phyloP scores from a whole-genome alignment of 75 land plant genomes.

The Isoetes taiwanensis region DNA sequence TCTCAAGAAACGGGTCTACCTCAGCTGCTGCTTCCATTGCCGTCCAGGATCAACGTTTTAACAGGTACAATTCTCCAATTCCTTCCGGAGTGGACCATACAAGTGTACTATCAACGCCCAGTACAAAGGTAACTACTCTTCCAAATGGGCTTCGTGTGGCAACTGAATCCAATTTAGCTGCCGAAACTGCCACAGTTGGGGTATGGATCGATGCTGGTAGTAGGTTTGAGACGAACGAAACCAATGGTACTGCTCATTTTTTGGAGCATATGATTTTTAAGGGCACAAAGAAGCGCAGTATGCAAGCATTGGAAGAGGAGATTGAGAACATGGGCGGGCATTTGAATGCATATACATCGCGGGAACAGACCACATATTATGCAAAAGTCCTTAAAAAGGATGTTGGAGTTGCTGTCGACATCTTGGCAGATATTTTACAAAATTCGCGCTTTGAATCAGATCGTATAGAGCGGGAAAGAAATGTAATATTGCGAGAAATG shows the following conservation, averaged over 20 bases:
- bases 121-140: slow-evolving; percentile 63
- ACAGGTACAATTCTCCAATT: slow-evolving; percentile 51
- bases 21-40: too few species aligned
- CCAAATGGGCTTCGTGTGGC: slow-evolving; percentile 81
- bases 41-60: slow-evolving; percentile 60
- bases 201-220: slow-evolving; percentile 98
- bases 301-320: slow-evolving; percentile 72
- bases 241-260: slow-evolving; percentile 92
- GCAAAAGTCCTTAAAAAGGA: slow-evolving; percentile 73
- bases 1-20: too few species aligned
- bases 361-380: slow-evolving; percentile 93
- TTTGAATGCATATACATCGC: slow-evolving; percentile 79
- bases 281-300: slow-evolving; percentile 58
- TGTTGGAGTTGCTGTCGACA: slow-evolving; percentile 55
- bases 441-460: slow-evolving; percentile 57
- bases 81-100: slow-evolving; percentile 46
- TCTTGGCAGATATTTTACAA: slow-evolving; percentile 81
- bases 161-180: slow-evolving; percentile 60
- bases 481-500: slow-evolving; percentile 84
- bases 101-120: slow-evolving; percentile 54
- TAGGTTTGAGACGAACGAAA: slow-evolving; percentile 65
- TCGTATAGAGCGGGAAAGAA: slow-evolving; percentile 54
- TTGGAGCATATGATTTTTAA: slow-evolving; percentile 97
- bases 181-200: slow-evolving; percentile 77
- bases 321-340: slow-evolving; percentile 98